Conservation (phyloP, 2,329 filamentous ascomycete genomes). For the Trichoderma arundinaceum region DNA sequence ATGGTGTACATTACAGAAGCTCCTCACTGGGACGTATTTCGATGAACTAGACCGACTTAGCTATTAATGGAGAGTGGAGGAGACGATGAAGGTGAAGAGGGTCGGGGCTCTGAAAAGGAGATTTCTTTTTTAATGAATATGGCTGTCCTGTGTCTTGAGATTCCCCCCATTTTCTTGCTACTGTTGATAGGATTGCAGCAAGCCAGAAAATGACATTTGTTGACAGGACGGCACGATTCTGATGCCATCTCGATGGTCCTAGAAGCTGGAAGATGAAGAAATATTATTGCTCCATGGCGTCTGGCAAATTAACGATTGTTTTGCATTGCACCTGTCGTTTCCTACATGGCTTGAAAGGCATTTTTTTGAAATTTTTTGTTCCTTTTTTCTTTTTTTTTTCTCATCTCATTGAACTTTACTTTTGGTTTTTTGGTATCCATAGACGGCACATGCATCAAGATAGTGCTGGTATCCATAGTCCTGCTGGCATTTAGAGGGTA, state of each 20-base stretch:
- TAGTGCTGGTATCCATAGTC: not conserved
- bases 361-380: constrained; percentile 5
- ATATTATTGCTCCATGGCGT: constrained; percentile 28
- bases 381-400: no score
- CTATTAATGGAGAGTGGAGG: constrained; percentile 29
- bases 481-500: not conserved
- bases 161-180: constrained; percentile 28
- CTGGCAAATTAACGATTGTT: constrained; percentile 29
- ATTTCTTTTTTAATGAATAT: constrained; percentile 31
- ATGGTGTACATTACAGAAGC: constrained; percentile 25
- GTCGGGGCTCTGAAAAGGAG: constrained; percentile 19
- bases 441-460: constrained; percentile 6
- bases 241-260: constrained; percentile 27
- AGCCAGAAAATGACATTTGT: constrained; percentile 30
- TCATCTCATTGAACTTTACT: constrained; percentile 1
- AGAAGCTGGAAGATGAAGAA: constrained; percentile 22
- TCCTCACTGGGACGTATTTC: constrained; percentile 28
- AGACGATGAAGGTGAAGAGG: constrained; percentile 15
- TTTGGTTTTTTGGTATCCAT: not conserved
- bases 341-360: constrained; percentile 3
- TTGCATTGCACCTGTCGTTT: constrained; percentile 32
- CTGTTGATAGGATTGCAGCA: constrained; percentile 28
- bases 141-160: constrained; percentile 29
- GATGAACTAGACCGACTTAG: constrained; percentile 30
- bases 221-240: constrained; percentile 26